Evolutionary conservation across 2,329 filamentous ascomycete species (phyloP).

Genomic region (Knufia fluminis): DNA sequence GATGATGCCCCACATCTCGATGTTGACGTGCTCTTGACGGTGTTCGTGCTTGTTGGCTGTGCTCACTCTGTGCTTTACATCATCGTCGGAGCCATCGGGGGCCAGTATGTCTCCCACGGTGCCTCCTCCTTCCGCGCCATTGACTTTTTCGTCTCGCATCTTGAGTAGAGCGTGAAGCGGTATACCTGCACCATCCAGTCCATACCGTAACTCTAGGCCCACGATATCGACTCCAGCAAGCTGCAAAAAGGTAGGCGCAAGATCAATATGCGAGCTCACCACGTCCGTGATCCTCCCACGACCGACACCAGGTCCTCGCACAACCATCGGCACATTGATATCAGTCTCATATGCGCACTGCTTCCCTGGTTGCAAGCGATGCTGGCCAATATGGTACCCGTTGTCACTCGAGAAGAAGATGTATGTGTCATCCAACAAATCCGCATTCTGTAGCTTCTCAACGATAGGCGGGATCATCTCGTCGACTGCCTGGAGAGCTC

Average conservation of each 20-base stretch:
- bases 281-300: constrained; percentile 33
- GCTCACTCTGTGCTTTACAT: no score
- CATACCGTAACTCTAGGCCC: constrained; percentile 8
- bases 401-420: constrained; percentile 55
- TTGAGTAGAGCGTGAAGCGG: neutral
- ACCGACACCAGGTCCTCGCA: constrained; percentile 50
- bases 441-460: constrained; percentile 32
- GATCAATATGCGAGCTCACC: constrained; percentile 55
- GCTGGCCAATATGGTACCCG: constrained; percentile 52
- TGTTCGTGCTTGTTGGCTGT: neutral
- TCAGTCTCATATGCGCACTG: constrained; percentile 51
- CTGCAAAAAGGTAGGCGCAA: constrained; percentile 52
- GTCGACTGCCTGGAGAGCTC: constrained; percentile 45
- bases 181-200: constrained; percentile 3
- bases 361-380: constrained; percentile 50
- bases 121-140: neutral
- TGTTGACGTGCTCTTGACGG: constrained; percentile 45
- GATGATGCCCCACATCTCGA: constrained; percentile 47
- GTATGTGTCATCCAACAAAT: constrained; percentile 46
- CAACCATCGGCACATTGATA: constrained; percentile 50
- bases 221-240: constrained; percentile 24
- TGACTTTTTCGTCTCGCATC: neutral
- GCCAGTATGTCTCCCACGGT: neutral
- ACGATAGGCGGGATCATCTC: constrained; percentile 44
- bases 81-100: no score